Base-by-base conservation (phyloP, 257 asterid species). In the Solanum habrochaites region DNA sequence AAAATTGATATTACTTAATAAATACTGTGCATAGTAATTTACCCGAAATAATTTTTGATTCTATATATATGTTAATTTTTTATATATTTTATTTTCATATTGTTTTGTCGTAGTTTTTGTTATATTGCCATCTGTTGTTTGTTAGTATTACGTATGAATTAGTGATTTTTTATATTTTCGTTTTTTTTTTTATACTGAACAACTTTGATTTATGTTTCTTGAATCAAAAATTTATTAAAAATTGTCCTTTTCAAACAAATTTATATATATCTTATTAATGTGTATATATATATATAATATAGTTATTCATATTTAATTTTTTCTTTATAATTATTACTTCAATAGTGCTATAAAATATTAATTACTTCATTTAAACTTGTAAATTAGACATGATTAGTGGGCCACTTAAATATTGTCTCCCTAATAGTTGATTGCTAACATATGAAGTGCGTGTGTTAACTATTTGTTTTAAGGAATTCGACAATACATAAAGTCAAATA, bases 111-210 rank as follows among this genome's bases (percentile, higher is more conserved):
- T 56, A 7, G 0, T 56, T 56, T 56, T 16, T 56, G 4, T 56
- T 52, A 6, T 7, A 4, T 18, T 52, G 7, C 4, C 23, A 16
- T 18, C 11, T 1, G 4, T 8, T 8, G 4, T 56, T 18, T 56
- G n/a, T 56, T 18, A 8, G 10, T 56, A 56, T 49, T 49, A 15
- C 6, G 23, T 52, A 52, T 52, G 2, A 49, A 13, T 15, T 45
- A 0, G n/a, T 49, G 1, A 1, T 20, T 56, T 7, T 20, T 20
- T 20, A 0, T 20, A 56, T 1, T 56, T 56, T 0, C 10, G 1
- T 56, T 18, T 7, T 0, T 6, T 52, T 16, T 16, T 52, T 52
- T 6, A n/a, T n/a, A 0, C 1, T 52, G 8, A 1, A 15, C 1
- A 13, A 2, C 1, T 5, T 6, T 49, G 21, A 1, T 15, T 3